phyloP scores from a whole-genome alignment of 331 rosid genomes.

The Pyracantha coccinea region DNA sequence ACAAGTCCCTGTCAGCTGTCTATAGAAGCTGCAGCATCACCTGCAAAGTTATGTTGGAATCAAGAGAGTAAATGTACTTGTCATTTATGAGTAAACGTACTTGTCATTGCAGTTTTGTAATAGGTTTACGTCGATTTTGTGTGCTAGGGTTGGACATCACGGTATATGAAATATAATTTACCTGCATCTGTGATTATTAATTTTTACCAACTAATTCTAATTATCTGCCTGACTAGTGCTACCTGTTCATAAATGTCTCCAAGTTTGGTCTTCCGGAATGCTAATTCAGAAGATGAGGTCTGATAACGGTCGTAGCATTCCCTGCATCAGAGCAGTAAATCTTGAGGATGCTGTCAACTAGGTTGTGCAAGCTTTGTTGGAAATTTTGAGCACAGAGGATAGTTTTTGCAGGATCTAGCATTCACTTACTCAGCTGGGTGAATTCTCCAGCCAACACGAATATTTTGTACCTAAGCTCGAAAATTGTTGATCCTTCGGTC shows the following conservation, averaged over 20 bases:
- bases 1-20: background rate
- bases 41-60: background rate
- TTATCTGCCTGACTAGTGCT: background rate
- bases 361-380: constrained; percentile 30
- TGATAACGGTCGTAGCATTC: constrained; percentile 17
- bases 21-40: background rate
- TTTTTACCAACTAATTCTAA: background rate
- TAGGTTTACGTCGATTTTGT: too few relatives aligned
- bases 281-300: constrained; percentile 20
- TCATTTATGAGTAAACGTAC: too few relatives aligned
- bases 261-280: constrained; percentile 18
- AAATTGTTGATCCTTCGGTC: background rate
- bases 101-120: too few relatives aligned
- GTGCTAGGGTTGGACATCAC: too few relatives aligned
- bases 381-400: constrained; percentile 31
- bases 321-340: constrained; percentile 13
- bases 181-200: background rate
- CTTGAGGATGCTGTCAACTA: constrained; percentile 15
- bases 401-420: constrained; percentile 29
- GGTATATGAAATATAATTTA: background rate
- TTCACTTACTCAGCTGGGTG: background rate
- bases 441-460: background rate
- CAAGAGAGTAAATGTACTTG: too few relatives aligned
- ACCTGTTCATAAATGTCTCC: background rate
- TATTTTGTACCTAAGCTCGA: background rate